Conservation (phyloP, 345 rosid genomes). For the Eutrema yunnanense region DNA sequence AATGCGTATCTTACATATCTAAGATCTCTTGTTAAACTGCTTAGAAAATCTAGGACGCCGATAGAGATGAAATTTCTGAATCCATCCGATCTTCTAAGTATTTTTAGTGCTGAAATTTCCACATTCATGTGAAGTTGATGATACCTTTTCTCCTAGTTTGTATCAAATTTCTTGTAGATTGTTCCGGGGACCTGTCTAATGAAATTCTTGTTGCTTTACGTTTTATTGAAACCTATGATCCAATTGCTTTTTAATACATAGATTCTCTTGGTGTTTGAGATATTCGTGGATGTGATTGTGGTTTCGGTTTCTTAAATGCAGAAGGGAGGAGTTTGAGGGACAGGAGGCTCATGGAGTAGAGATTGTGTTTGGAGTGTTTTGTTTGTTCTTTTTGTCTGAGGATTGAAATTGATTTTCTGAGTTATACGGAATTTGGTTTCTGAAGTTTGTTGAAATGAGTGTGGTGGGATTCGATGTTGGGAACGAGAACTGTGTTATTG, state of each 20-base stretch:
- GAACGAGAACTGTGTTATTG: constrained; percentile 74
- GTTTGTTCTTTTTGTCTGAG: neutral
- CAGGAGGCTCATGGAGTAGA: constrained; percentile 9
- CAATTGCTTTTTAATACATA: neutral
- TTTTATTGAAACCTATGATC: neutral
- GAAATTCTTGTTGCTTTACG: neutral
- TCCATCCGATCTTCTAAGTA: neutral
- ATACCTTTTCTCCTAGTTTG: neutral
- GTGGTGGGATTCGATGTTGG: constrained; percentile 79
- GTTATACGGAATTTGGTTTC: neutral
- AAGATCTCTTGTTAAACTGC: constrained; percentile 4
- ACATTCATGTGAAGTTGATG: neutral
- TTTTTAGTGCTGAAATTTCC: neutral
- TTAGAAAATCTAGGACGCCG: neutral
- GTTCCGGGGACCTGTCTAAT: neutral
- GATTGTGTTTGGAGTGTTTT: neutral
- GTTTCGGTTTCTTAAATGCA: constrained; percentile 13
- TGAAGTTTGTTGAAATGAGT: constrained; percentile 41
- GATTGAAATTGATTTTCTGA: neutral
- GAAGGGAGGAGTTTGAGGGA: neutral
- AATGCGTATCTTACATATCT: constrained; percentile 7
- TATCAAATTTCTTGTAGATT: neutral
- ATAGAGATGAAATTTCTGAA: neutral
- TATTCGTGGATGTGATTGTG: neutral
- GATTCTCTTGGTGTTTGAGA: neutral